These are phyloP conservation scores for Lactarius hengduanensis DNA, from an alignment of 768 basidiomycete species.

Conservation along the genomic window DNA sequence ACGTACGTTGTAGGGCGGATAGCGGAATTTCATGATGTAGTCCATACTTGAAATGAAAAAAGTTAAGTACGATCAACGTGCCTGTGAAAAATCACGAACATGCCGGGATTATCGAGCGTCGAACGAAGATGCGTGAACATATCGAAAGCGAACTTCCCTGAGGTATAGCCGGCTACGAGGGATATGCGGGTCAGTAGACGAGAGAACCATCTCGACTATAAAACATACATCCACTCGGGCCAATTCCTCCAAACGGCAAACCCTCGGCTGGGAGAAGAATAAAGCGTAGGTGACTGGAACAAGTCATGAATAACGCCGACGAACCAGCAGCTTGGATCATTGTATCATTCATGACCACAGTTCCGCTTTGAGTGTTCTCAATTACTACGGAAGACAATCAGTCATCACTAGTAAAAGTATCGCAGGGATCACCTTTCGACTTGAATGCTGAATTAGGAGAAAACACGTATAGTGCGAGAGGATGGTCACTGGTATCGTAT, in stretches of 20 bases:
- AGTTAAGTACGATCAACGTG: background rate
- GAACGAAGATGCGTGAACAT: conserved; percentile 73
- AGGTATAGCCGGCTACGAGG: conserved; percentile 59
- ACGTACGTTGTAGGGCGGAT: conserved; percentile 41
- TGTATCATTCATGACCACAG: conserved; percentile 66
- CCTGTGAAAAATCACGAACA: conserved; percentile 31
- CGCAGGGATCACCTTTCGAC: conserved; percentile 50
- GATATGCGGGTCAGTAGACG: background rate
- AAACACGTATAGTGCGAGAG: conserved; percentile 79
- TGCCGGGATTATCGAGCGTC: conserved; percentile 46
- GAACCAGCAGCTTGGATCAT: conserved; percentile 57
- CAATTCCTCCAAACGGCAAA: conserved; percentile 73
- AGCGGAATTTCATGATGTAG: conserved; percentile 35
- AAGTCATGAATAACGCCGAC: conserved; percentile 27
- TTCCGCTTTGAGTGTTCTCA: conserved; percentile 68
- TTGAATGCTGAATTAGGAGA: conserved; percentile 57
- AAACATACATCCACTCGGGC: conserved; percentile 66
- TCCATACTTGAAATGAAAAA: conserved; percentile 35
- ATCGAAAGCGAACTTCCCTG: conserved; percentile 74
- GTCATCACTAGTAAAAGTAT: no score
- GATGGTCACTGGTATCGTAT: conserved; percentile 52
- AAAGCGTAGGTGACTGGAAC: background rate
- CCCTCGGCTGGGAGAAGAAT: conserved; percentile 45
- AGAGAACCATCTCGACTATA: conserved; percentile 8
- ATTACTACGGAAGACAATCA: conserved; percentile 47